A percentile compares a stretch with the other conserved stretches of the same genome.
Evolutionary conservation across 2,329 filamentous ascomycete species (phyloP).

Genomic region (Fusarium kyushuense): DNA sequence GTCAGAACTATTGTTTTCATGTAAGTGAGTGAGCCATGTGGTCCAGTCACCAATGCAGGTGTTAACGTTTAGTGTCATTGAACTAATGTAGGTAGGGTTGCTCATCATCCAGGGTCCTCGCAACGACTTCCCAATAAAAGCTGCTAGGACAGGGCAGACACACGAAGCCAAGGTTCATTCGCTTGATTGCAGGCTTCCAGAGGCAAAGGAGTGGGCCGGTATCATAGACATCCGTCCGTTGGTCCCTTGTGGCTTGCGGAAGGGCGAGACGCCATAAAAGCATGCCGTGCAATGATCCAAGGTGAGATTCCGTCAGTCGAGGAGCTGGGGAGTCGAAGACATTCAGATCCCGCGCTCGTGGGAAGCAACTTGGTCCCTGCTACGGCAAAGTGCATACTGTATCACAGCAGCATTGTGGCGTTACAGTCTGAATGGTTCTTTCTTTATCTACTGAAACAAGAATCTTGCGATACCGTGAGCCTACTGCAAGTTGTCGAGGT

Average conservation of each 20-base stretch:
- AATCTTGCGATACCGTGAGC: conserved; percentile 1
- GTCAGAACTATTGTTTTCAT: conserved; percentile 10
- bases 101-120: conserved; percentile 10
- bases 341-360: conserved; percentile 29
- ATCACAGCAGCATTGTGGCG: conserved; percentile 9
- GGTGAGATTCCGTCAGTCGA: conserved; percentile 24
- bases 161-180: conserved; percentile 4
- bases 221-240: conserved; percentile 13
- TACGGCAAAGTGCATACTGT: neutral
- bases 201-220: neutral
- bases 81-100: conserved; percentile 2
- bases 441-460: conserved; percentile 20
- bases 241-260: conserved; percentile 35
- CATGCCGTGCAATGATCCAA: neutral
- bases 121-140: conserved; percentile 36
- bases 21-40: conserved; percentile 5
- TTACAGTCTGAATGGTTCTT: conserved; percentile 10
- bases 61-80: conserved; percentile 3
- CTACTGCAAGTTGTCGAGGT: neutral
- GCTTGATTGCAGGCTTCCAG: conserved; percentile 1
- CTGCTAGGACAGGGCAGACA: neutral
- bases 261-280: conserved; percentile 14
- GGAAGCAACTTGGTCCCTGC: conserved; percentile 8
- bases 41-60: conserved; percentile 11
- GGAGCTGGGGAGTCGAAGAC: neutral